Evolutionary conservation across 164 flowering plant genomes (phyloP), one percentile per base, ranked within the genome.

Genomic region (Magnolia changhungtana): DNA sequence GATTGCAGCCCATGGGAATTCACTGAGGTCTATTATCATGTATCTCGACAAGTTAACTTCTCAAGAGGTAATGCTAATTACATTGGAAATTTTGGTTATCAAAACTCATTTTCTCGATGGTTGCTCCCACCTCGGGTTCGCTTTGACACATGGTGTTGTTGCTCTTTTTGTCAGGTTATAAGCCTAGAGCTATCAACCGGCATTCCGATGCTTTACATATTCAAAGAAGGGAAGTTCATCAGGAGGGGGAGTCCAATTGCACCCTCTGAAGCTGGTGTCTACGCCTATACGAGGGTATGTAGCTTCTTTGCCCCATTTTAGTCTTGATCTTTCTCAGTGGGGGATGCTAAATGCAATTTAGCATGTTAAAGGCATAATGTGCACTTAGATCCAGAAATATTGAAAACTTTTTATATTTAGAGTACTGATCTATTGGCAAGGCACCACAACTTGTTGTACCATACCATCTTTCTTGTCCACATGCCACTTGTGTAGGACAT

Each of bases 1-100:
- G 98, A 92, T 96, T 80, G 96, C 98, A 66, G 99, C 99, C 29
- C 99, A 96, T 79, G 99, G 98, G 74, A 96, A 96, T 76, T 96
- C 99, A 21, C 82, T 96, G 82, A 89, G 99, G 82, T 90, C 99
- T 78, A 96, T 96, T 82, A 96, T 96, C 50, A 96, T 96, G 99
- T 94, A 94, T 82, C 98, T 96, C 61, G 99, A 96, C 88, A 88
- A 90, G 81, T 81, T 96, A 79, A 96, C 98, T 69, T 93, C 98
- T 51, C 88, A 96, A 82, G 98, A 96, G 98, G 99, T 92, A 61
- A 73, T 14, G 37, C 0, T 16, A 66, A 23, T 52, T 67, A 52
- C 66, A 8, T 59, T n/a, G 49, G 51, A 69, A 69, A 20, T 0
- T 0, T 52, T 29, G 24, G 23, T 50, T 24, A 23, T 24, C 31